Conservation (phyloP, 257 asterid species). For the Rauvolfia tetraphylla region DNA sequence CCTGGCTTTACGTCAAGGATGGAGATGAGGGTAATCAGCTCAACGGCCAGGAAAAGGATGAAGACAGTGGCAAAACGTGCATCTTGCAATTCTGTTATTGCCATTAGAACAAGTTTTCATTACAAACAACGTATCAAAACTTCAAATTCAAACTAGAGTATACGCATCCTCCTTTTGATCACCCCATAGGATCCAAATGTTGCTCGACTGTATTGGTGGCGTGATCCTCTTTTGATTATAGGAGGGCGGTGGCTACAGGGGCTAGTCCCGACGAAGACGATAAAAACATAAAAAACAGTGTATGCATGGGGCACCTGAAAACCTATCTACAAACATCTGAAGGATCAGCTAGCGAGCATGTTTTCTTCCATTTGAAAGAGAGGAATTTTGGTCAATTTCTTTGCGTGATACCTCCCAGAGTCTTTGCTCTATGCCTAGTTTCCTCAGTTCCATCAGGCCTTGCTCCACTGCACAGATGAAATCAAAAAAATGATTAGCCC, state of each 20-base stretch:
- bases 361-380: slow-evolving; percentile 34
- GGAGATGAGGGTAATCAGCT: background rate
- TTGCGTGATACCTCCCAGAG: slow-evolving; percentile 50
- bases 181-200: background rate
- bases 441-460: slow-evolving; percentile 48
- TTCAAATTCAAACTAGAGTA: background rate
- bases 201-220: background rate
- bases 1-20: too few species aligned
- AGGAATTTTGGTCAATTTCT: slow-evolving; percentile 39
- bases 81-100: background rate
- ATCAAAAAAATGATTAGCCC: slow-evolving; percentile 9
- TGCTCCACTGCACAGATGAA: slow-evolving; percentile 38
- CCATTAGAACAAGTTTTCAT: background rate
- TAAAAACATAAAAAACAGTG: background rate
- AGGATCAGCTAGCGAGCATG: slow-evolving; percentile 19
- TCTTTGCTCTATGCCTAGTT: slow-evolving; percentile 39
- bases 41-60: background rate
- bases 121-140: background rate
- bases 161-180: background rate
- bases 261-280: background rate
- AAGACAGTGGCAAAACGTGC: background rate
- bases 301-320: background rate
- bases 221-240: background rate
- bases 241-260: background rate
- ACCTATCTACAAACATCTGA: slow-evolving; percentile 7